Conservation (phyloP, 2,329 filamentous ascomycete genomes). For the Colletotrichum coccodes region DNA sequence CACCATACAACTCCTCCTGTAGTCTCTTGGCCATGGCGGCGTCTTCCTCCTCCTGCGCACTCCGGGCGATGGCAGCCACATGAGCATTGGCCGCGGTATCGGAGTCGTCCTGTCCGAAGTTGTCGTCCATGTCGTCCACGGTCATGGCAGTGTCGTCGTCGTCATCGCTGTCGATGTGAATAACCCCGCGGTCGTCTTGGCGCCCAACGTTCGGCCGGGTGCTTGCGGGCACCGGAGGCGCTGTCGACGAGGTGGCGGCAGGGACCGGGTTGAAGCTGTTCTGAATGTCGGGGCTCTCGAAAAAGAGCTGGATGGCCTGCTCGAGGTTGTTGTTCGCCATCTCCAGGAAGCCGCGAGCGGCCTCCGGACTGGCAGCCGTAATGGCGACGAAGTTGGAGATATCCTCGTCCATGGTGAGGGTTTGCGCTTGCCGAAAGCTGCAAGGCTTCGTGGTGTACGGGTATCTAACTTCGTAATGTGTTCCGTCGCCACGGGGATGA, state of each 20-base stretch:
- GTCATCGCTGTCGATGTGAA: conserved; percentile 82
- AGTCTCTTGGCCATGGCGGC: conserved; percentile 91
- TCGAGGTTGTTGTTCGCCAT: conserved; percentile 86
- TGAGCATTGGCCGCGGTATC: conserved; percentile 41
- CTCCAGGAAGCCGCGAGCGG: conserved; percentile 85
- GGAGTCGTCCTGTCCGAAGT: conserved; percentile 50
- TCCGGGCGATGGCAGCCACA: conserved; percentile 52
- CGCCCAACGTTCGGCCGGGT: conserved; percentile 48
- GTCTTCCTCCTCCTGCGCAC: conserved; percentile 82
- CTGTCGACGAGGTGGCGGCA: conserved; percentile 43
- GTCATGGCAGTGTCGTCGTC: conserved; percentile 62
- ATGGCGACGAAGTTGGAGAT: conserved; percentile 84
- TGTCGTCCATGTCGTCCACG: conserved; percentile 48
- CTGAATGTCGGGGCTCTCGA: conserved; percentile 83
- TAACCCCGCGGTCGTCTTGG: conserved; percentile 68
- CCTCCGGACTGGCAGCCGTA: conserved; percentile 77
- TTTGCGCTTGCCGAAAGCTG: background rate
- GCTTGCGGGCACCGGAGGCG: conserved; percentile 40
- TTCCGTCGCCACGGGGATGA: background rate
- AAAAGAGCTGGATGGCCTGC: conserved; percentile 90
- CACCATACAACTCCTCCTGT: conserved; percentile 90
- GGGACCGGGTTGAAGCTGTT: conserved; percentile 53
- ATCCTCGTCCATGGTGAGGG: conserved; percentile 71
- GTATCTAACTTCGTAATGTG: background rate
- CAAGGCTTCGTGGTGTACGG: background rate